Evolutionary conservation across 768 basidiomycete species (phyloP), one percentile per base, ranked within the genome.

Genomic region (Holtermannia corniformis): DNA sequence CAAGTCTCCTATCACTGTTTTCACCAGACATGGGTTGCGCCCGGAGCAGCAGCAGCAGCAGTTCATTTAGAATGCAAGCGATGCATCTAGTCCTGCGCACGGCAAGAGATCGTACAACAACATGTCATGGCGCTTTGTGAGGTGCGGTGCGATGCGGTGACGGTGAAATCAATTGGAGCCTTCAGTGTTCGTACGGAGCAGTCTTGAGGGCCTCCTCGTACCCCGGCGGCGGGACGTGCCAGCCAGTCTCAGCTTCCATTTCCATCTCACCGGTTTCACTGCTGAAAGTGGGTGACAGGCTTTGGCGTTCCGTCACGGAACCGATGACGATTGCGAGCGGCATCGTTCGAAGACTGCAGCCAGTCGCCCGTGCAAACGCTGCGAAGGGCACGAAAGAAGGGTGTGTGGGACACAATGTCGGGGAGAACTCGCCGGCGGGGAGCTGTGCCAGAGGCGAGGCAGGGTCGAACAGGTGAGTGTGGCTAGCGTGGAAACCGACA

Each of bases 241-340:
- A 69, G 4, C 64, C 67, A 50, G 66, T 54, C 47, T 69, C 67
- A 49, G 52, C 56, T 20, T 51, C 55, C 4, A 57, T 37, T 48
- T 68, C 64, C n/a, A 27, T n/a, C 2, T 42, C 54, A 4, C 48
- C 51, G 10, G 42, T 19, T 5, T 23, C 44, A 27, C 64, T 64
- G 11, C 59, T 20, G 19, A 49, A 20, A 11, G 41, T 56, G 42
- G 64, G 61, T 63, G 66, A 61, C 3, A 64, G 64, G 5, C 55
- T 55, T 16, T 55, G 41, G 1, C 64, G 67, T 45, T 69, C 67
- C 0, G 60, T 55, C 3, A 69, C 67, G 4, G 59, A 61, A 5
- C 67, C 67, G 46, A 69, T 58, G 20, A 64, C 59, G 50, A 69
- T 58, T 2, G 64, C 60, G 1, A 69, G 41, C 1, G 65, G 59